Evolutionary conservation across 805 yeast genomes (phyloP).

Genomic region (Ogataea parapolymorpha): DNA sequence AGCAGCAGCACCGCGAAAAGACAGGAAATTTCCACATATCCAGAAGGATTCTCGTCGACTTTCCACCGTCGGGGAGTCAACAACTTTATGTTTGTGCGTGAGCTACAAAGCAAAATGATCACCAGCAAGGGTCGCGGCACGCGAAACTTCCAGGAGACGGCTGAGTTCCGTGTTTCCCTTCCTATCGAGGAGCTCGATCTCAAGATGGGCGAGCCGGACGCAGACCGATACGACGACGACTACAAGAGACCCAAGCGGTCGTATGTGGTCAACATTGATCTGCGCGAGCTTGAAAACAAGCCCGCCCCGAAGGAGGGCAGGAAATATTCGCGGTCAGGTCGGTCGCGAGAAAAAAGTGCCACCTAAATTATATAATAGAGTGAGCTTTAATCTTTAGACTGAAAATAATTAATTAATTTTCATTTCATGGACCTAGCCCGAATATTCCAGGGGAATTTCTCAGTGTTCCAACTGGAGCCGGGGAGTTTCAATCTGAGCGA

Average conservation of each 20-base stretch:
- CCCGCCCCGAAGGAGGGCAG: conserved; percentile 9
- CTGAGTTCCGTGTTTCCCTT: conserved; percentile 41
- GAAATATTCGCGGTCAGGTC: conserved; percentile 7
- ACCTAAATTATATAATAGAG: background rate
- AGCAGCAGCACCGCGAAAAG: conserved; percentile 11
- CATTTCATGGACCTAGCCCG: background rate
- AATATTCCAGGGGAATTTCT: conserved; percentile 3
- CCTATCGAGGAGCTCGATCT: conserved; percentile 33
- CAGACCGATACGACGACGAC: conserved; percentile 14
- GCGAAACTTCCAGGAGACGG: conserved; percentile 32
- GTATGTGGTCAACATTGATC: conserved; percentile 40
- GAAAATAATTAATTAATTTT: background rate
- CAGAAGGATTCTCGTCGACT: conserved; percentile 50
- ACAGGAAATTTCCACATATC: conserved; percentile 34
- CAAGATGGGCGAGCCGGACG: conserved; percentile 15
- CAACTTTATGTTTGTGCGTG: conserved; percentile 50
- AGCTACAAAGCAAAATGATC: conserved; percentile 44
- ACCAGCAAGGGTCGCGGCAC: conserved; percentile 34
- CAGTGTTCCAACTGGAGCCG: conserved; percentile 11
- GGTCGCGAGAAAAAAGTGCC: conserved; percentile 2
- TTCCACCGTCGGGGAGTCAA: conserved; percentile 47
- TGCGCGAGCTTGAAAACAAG: conserved; percentile 39
- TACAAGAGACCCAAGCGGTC: conserved; percentile 34
- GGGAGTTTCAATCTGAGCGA: background rate
- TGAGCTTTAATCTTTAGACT: background rate